These are phyloP conservation scores for Xanthoconium stramineum DNA, from an alignment of 768 basidiomycete genomes.

Conservation along the genomic window DNA sequence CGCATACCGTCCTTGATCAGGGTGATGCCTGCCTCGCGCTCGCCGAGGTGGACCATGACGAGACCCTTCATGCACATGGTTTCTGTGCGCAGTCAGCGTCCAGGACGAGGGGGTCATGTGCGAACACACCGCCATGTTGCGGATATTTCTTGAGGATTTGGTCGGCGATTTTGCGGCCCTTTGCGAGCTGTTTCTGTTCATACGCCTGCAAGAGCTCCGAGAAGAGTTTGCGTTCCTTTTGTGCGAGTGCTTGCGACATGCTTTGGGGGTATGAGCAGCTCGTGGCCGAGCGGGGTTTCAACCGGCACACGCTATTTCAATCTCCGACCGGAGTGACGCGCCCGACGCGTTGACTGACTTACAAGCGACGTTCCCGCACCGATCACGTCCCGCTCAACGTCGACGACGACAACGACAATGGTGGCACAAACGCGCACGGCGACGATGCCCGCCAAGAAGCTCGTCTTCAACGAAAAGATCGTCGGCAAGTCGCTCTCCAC, in stretches of 20 bases:
- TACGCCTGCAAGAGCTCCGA: conserved; percentile 83
- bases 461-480: conserved; percentile 81
- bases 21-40: conserved; percentile 76
- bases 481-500: conserved; percentile 71
- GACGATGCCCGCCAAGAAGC: conserved; percentile 52
- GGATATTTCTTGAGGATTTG: conserved; percentile 94
- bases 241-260: conserved; percentile 48
- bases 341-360: conserved; percentile 16
- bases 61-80: conserved; percentile 97
- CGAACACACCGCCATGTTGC: conserved; percentile 86
- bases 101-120: background rate
- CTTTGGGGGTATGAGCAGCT: background rate
- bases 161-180: conserved; percentile 87
- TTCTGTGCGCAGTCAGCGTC: conserved; percentile 47
- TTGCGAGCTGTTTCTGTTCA: conserved; percentile 85
- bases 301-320: background rate
- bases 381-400: background rate
- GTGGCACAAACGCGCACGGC: conserved; percentile 71
- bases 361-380: too few relatives aligned
- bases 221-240: conserved; percentile 84
- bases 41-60: conserved; percentile 74
- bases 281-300: background rate
- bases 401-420: conserved; percentile 40
- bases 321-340: conserved; percentile 12
- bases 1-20: conserved; percentile 82